These are phyloP conservation scores for Aspergillus affinis DNA, from an alignment of 495 filamentous ascomycete species.

Conservation along the genomic window DNA sequence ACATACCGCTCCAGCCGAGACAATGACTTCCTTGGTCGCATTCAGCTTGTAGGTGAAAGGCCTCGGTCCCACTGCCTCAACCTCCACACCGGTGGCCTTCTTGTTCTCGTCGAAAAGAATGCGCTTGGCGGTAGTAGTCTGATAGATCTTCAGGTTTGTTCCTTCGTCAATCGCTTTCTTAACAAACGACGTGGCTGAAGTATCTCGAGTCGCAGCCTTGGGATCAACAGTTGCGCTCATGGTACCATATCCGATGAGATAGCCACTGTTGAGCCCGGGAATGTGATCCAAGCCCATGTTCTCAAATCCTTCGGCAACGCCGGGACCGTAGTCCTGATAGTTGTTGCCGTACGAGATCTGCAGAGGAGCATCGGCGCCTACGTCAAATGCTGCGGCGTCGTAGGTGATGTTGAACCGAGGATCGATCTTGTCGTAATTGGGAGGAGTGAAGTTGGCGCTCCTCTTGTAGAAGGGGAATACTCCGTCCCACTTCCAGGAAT, in stretches of 20 bases:
- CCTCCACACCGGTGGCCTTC: not conserved
- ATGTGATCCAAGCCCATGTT: not conserved
- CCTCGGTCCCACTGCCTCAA: not conserved
- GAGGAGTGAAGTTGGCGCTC: not conserved
- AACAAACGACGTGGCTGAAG: not conserved
- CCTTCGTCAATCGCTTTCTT: not conserved
- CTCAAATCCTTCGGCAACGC: not conserved
- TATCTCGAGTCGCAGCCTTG: too few relatives aligned
- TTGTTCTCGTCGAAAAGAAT: not conserved
- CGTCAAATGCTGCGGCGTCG: not conserved
- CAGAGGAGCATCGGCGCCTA: not conserved
- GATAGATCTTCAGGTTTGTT: not conserved
- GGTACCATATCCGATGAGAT: not conserved
- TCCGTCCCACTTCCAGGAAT: not conserved
- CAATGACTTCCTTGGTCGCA: not conserved
- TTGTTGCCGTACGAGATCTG: not conserved
- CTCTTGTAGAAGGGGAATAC: not conserved
- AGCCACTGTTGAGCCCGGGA: not conserved
- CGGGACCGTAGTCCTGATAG: not conserved
- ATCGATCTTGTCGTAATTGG: not conserved
- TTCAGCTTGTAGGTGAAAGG: not conserved
- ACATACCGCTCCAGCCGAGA: not conserved
- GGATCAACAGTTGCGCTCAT: not conserved
- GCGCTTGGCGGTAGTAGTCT: not conserved
- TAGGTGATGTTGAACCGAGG: not conserved